Evolutionary conservation across 169 alveolate species (phyloP).

Genomic region (Plasmodium ovale): DNA sequence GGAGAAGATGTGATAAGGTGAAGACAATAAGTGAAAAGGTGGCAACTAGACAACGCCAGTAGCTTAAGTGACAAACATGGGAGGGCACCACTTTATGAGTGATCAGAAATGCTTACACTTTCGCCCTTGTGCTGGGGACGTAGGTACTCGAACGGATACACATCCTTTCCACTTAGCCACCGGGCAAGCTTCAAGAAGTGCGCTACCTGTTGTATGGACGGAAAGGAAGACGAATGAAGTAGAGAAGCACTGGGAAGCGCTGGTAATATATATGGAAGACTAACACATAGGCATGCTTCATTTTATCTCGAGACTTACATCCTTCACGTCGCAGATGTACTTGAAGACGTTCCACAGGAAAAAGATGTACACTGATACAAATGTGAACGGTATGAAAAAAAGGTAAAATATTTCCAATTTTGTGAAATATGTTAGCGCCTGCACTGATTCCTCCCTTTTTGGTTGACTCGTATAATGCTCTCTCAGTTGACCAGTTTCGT

Average conservation of each 20-base stretch:
- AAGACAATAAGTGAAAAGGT: not conserved
- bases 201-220: not conserved
- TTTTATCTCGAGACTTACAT: conserved; percentile 18
- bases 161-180: not conserved
- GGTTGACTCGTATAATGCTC: too few species aligned
- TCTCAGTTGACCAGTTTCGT: too few species aligned
- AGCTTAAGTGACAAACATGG: not conserved
- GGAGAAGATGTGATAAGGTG: not conserved
- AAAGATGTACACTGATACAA: conserved; percentile 26
- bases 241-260: not conserved
- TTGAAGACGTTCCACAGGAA: conserved; percentile 61
- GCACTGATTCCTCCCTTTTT: not conserved
- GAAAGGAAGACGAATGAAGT: not conserved
- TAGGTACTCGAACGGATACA: not conserved
- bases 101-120: not conserved
- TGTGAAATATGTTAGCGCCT: conserved; percentile 39
- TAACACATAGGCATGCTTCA: not conserved
- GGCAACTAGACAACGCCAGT: too few species aligned
- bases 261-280: not conserved
- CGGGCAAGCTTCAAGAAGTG: not conserved
- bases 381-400: conserved; percentile 44
- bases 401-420: conserved; percentile 47
- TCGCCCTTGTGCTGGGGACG: not conserved
- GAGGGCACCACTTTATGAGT: not conserved
- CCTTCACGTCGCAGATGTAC: conserved; percentile 49